phyloP scores from a whole-genome alignment of 805 yeast species.

The Spencermartinsiella europaea region DNA sequence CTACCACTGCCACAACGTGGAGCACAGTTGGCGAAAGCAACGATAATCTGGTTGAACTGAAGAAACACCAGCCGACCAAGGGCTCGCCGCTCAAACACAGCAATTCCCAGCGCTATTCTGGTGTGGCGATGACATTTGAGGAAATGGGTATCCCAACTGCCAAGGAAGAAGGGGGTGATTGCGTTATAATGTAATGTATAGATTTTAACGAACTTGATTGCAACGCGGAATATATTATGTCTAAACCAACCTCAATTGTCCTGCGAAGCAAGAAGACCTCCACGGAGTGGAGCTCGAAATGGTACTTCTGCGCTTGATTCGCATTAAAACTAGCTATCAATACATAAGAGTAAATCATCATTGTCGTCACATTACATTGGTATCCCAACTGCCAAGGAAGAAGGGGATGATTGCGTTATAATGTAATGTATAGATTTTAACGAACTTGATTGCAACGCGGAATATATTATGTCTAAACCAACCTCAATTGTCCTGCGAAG shows the following conservation, averaged over 20 bases:
- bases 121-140: slow-evolving; percentile 31
- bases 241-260: too few species aligned
- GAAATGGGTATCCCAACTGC: slow-evolving; percentile 31
- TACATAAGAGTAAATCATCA: background rate
- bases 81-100: background rate
- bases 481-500: too few species aligned
- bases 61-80: background rate
- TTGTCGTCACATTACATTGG: too few species aligned
- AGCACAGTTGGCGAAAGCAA: slow-evolving; percentile 4
- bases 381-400: slow-evolving; percentile 25
- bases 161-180: slow-evolving; percentile 25
- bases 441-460: too few species aligned
- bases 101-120: background rate
- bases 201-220: too few species aligned
- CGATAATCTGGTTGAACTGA: background rate
- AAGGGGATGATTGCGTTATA: slow-evolving; percentile 27
- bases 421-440: slow-evolving; percentile 22
- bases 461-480: too few species aligned
- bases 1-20: slow-evolving; percentile 7
- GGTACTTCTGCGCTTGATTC: too few species aligned
- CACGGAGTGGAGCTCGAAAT: too few species aligned
- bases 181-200: slow-evolving; percentile 27
- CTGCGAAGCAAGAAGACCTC: too few species aligned
- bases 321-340: background rate
- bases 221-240: too few species aligned